Evolutionary conservation across 2,329 filamentous ascomycete species (phyloP).

Genomic region (Ascocoryne sarcoides): DNA sequence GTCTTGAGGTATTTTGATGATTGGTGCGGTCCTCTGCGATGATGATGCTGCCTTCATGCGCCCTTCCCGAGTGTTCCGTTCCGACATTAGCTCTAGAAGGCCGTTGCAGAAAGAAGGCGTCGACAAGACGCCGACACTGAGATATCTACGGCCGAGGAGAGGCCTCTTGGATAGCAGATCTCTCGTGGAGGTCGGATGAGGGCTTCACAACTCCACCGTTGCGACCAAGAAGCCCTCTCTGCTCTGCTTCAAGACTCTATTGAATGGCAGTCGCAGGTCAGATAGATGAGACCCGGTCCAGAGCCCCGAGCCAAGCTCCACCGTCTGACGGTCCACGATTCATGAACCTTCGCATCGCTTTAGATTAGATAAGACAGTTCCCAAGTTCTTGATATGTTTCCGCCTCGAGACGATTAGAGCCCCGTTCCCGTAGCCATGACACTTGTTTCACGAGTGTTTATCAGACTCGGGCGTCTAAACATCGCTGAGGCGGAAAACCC

Average conservation of each 20-base stretch:
- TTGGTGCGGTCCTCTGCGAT: not conserved
- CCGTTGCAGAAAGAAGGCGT: not conserved
- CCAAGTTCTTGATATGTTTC: too few relatives aligned
- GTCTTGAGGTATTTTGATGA: not conserved
- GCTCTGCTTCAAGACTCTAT: too few relatives aligned
- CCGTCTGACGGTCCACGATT: too few relatives aligned
- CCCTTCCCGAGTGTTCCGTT: not conserved
- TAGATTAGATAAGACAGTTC: too few relatives aligned
- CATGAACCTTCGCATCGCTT: too few relatives aligned
- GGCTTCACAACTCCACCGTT: not conserved
- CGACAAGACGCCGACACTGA: not conserved
- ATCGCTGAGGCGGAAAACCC: not conserved
- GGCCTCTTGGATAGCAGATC: not conserved
- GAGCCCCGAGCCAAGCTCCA: too few relatives aligned
- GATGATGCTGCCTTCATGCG: not conserved
- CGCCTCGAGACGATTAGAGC: not conserved
- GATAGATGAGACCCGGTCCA: too few relatives aligned
- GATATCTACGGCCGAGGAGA: not conserved
- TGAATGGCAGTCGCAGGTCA: too few relatives aligned
- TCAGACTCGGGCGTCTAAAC: not conserved
- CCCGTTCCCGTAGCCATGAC: not conserved
- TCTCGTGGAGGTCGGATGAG: not conserved
- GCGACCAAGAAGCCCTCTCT: too few relatives aligned
- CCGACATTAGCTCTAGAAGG: too few relatives aligned
- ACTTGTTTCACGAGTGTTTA: not conserved